phyloP scores from a whole-genome alignment of 2,329 filamentous ascomycete genomes.

The Colletotrichum tropicale region DNA sequence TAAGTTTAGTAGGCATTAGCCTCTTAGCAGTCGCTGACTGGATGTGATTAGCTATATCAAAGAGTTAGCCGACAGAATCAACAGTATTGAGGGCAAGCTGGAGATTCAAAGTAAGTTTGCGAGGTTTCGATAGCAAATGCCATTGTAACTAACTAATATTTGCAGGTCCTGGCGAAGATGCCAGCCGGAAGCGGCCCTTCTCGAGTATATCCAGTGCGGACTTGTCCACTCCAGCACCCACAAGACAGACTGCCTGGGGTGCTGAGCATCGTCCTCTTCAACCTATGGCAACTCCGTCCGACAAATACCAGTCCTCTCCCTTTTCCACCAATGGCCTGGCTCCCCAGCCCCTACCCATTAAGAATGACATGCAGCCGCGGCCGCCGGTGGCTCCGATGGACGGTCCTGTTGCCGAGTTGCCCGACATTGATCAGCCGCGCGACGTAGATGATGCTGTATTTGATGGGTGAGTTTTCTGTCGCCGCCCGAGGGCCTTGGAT shows the following conservation, averaged over 20 bases:
- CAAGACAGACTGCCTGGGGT: constrained; percentile 50
- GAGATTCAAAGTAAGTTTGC: constrained; percentile 44
- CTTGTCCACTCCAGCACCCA: constrained; percentile 36
- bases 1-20: constrained; percentile 40
- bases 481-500: not conserved
- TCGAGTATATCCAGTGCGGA: constrained; percentile 40
- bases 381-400: constrained; percentile 38
- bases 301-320: constrained; percentile 25
- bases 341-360: constrained; percentile 47
- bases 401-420: constrained; percentile 35
- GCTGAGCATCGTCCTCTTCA: constrained; percentile 52
- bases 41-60: constrained; percentile 76
- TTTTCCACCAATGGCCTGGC: constrained; percentile 49
- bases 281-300: constrained; percentile 40
- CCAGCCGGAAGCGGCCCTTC: constrained; percentile 36
- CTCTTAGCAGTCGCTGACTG: constrained; percentile 13
- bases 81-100: constrained; percentile 81
- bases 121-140: not conserved
- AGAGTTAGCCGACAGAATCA: constrained; percentile 83
- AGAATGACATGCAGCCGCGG: constrained; percentile 39
- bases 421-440: constrained; percentile 35
- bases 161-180: constrained; percentile 20
- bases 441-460: constrained; percentile 51
- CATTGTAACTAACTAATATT: not conserved
- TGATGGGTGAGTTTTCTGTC: constrained; percentile 41